phyloP scores from a whole-genome alignment of 352 stramenopile genomes.

The Phytophthora macrochlamydospora region DNA sequence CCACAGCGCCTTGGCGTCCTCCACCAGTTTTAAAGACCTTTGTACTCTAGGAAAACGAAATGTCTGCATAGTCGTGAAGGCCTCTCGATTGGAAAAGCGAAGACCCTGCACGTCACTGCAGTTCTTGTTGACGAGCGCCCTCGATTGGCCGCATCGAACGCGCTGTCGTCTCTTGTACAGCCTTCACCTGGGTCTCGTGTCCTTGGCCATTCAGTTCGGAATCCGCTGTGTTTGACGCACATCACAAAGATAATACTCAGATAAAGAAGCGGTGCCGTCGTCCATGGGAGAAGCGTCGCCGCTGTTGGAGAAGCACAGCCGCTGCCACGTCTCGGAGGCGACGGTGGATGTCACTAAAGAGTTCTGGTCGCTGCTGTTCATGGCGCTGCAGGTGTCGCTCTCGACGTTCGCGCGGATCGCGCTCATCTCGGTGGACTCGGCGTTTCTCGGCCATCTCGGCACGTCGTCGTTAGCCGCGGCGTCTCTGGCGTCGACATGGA shows the following conservation, averaged over 20 bases:
- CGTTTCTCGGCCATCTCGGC: constrained; percentile 66
- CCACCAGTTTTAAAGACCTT: too few species aligned
- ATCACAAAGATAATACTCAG: not conserved
- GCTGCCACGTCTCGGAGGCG: constrained; percentile 18
- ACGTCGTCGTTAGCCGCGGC: constrained; percentile 58
- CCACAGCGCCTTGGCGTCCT: too few species aligned
- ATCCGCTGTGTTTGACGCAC: not conserved
- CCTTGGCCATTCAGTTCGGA: too few species aligned
- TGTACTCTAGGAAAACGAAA: too few species aligned
- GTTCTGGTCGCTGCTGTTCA: constrained; percentile 53
- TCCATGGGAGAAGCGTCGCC: not conserved
- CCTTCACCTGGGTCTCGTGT: not conserved
- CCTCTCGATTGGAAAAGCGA: not conserved
- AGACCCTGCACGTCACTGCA: not conserved
- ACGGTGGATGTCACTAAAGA: constrained; percentile 45
- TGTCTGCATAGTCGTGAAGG: not conserved
- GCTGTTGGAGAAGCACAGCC: not conserved
- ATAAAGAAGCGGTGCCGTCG: not conserved
- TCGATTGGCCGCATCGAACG: not conserved
- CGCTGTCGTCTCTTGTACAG: not conserved
- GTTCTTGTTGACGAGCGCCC: not conserved
- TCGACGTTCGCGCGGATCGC: constrained; percentile 61
- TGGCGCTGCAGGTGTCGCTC: constrained; percentile 67
- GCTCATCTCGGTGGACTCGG: constrained; percentile 61
- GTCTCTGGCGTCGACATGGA: constrained; percentile 69